Conservation (phyloP, 257 asterid genomes). For the Cordia subcordata region DNA sequence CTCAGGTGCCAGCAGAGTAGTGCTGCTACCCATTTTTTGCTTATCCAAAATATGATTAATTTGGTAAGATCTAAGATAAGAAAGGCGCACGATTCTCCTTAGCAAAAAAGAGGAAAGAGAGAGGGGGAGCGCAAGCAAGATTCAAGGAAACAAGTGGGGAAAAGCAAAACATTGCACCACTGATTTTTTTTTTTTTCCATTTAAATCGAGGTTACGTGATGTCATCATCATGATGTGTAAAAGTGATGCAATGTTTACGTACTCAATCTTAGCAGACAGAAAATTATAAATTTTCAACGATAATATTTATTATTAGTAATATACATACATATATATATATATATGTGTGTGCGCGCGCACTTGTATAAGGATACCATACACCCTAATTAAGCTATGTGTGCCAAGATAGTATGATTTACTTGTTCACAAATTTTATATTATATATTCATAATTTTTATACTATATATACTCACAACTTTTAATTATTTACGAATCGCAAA, state of each 20-base stretch:
- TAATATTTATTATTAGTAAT: neutral
- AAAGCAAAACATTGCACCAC: neutral
- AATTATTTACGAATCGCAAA: too few relatives aligned
- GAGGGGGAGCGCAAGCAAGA: neutral
- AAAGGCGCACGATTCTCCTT: too few relatives aligned
- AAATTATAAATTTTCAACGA: neutral
- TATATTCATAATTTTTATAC: too few relatives aligned
- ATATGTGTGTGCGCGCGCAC: too few relatives aligned
- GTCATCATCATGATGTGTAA: neutral
- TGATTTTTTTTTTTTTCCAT: too few relatives aligned
- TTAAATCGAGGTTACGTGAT: neutral
- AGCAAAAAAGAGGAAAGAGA: neutral
- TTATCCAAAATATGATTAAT: neutral
- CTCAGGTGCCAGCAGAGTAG: neutral
- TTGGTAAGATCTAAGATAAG: neutral
- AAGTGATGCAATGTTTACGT: neutral
- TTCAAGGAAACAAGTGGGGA: neutral
- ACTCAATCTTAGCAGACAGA: neutral
- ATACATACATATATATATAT: too few relatives aligned
- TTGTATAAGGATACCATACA: too few relatives aligned
- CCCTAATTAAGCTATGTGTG: too few relatives aligned
- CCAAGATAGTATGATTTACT: too few relatives aligned
- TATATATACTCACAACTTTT: too few relatives aligned
- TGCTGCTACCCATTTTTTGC: neutral
- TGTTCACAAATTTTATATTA: too few relatives aligned